A percentile compares a stretch with the other conserved stretches of the same genome.
Evolutionary conservation across 2,329 filamentous ascomycete species (phyloP).

Genomic region (Neonectria faginata): DNA sequence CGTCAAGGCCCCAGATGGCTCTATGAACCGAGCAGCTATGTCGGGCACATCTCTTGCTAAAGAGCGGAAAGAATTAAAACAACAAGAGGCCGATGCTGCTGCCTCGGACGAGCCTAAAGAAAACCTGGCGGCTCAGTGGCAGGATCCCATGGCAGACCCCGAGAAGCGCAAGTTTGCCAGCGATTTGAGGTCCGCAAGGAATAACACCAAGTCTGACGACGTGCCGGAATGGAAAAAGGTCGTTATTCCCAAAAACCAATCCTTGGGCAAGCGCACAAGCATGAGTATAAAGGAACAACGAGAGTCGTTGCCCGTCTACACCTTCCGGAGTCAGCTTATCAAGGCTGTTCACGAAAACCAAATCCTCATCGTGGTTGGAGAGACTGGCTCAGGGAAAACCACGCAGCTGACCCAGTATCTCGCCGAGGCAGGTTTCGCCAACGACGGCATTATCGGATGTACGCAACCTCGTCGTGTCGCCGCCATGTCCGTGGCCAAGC

Average conservation of each 20-base stretch:
- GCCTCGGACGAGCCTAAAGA: slow-evolving; percentile 81
- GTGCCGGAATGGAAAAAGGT: slow-evolving; percentile 94
- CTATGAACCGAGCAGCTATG: slow-evolving; percentile 96
- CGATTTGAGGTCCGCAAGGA: slow-evolving; percentile 79
- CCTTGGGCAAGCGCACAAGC: slow-evolving; percentile 85
- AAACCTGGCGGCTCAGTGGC: slow-evolving; percentile 91
- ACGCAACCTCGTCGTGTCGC: slow-evolving; percentile 97
- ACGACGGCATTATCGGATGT: slow-evolving; percentile 91
- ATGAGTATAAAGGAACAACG: slow-evolving; percentile 96
- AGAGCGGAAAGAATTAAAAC: slow-evolving; percentile 87
- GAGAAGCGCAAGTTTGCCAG: slow-evolving; percentile 90
- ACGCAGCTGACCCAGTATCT: slow-evolving; percentile 96
- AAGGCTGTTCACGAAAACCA: slow-evolving; percentile 90
- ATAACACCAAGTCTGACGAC: slow-evolving; percentile 70
- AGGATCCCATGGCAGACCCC: slow-evolving; percentile 92
- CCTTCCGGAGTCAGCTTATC: slow-evolving; percentile 87
- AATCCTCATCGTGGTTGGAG: slow-evolving; percentile 93
- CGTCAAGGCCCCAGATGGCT: slow-evolving; percentile 98
- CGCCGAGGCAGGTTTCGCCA: slow-evolving; percentile 89
- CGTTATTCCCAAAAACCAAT: slow-evolving; percentile 81
- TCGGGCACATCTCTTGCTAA: slow-evolving; percentile 88
- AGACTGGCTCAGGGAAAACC: slow-evolving; percentile 97
- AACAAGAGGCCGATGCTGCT: slow-evolving; percentile 85
- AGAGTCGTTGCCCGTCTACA: slow-evolving; percentile 88
- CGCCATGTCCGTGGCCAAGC: slow-evolving; percentile 96